phyloP scores from a whole-genome alignment of 2,329 filamentous ascomycete species.

The Pseudogymnoascus destructans region DNA sequence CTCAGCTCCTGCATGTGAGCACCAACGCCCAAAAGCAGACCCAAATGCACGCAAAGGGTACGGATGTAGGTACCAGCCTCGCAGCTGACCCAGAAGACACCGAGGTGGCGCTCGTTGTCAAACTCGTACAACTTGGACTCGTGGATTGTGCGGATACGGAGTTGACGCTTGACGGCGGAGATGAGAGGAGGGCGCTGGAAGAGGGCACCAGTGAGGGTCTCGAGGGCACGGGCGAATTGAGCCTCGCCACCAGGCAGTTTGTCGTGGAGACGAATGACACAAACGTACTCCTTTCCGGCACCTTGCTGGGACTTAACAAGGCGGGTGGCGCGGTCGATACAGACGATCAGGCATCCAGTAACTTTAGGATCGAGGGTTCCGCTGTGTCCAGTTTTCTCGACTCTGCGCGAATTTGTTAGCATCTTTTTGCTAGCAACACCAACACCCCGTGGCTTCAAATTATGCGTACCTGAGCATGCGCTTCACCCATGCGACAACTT shows the following conservation, averaged over 20 bases:
- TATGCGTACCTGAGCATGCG: constrained; percentile 67
- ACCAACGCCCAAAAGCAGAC: constrained; percentile 63
- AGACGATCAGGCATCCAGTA: constrained; percentile 88
- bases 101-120: constrained; percentile 93
- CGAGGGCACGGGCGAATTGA: constrained; percentile 83
- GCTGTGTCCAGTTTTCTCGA: constrained; percentile 95
- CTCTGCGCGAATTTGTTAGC: constrained; percentile 34
- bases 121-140: constrained; percentile 96
- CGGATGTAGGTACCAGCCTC: constrained; percentile 98
- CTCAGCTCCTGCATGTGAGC: constrained; percentile 98
- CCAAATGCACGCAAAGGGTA: constrained; percentile 91
- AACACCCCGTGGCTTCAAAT: background rate
- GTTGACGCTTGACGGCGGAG: constrained; percentile 95
- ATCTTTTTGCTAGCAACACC: constrained; percentile 12
- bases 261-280: constrained; percentile 88
- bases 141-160: constrained; percentile 95
- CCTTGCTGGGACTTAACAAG: constrained; percentile 98
- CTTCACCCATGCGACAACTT: constrained; percentile 99
- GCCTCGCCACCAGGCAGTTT: constrained; percentile 87
- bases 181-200: constrained; percentile 97
- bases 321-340: constrained; percentile 90
- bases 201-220: constrained; percentile 89
- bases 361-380: constrained; percentile 98
- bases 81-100: constrained; percentile 98
- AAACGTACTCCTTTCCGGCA: constrained; percentile 98